Evolutionary conservation across 179 eudicot genomes (phyloP), one percentile per base, ranked within the genome.

Genomic region (Actinidia chinensis): DNA sequence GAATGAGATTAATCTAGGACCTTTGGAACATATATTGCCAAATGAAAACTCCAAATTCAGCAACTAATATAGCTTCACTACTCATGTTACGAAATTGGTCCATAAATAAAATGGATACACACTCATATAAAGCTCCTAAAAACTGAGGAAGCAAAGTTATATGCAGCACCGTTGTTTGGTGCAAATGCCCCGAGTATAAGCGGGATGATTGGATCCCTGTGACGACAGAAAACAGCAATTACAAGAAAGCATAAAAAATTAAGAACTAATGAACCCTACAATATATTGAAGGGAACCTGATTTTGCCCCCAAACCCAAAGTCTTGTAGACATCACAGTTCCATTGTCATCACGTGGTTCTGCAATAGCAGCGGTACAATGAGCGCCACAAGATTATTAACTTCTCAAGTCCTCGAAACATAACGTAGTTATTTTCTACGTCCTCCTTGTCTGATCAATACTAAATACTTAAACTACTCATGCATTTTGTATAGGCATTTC

Each of bases 221-320:
- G 1, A 88, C 40, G 71, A 77, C 61, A 77, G 48, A 72, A 78
- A 59, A 61, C 79, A 74, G 81, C 64, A 77, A 11, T 47, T 42
- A 50, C 40, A 75, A 20, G 73, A 6, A 55, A 71, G 25, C 11
- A 77, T 68, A 18, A 81, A 36, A 77, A 5, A 77, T 71, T 47
- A 76, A 54, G 50, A 73, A 65, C 63, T 11, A 28, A 68, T 48
- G 33, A 70, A 76, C 68, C 50, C 23, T 52, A 51, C 67, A 58
- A 50, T 58, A 44, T 59, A 74, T 7, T 42, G 42, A 74, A 48
- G n/a, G 56, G 71, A 23, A 94, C 99, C 97, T 96, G 99, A 85
- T 96, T 96, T 83, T 96, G 97, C 78, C 99, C 99, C 99, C 99
- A 97, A 77, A 97, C 95, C 99, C 99, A 97, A 71, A 97, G 92